Base-by-base conservation (phyloP, 2,329 filamentous ascomycete genomes). In the Knoxdaviesia capensis region DNA sequence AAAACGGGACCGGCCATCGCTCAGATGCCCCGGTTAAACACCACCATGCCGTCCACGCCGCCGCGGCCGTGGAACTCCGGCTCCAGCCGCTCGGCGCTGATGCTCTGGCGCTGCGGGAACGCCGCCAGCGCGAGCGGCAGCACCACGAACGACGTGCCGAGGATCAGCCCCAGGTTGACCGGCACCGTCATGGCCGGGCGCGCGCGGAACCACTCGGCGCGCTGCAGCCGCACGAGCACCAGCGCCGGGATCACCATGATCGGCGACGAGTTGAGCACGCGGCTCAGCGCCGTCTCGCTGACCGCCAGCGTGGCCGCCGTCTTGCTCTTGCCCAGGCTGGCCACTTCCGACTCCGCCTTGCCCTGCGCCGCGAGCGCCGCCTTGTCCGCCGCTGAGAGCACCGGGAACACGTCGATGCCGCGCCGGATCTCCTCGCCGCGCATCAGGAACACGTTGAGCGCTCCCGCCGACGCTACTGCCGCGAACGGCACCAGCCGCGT, bases 161-260 rank as follows among this genome's bases (percentile, higher is more conserved):
- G 67, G 51, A 98, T 93, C 50, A 98, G 60, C 1, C 75, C 85
- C 47, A 98, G 60, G 60, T 98, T 98, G 38, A 94, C 65, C 1
- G 87, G 85, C 44, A 81, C 64, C 7, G 84, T 80, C 28, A 62
- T 52, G 45, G 77, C 69, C 6, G 88, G 90, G 48, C 83, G 73
- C 47, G 68, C 66, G 62, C 77, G 76, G 51, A 96, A 61, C 85
- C 85, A 96, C 45, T 79, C 69, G 41, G 76, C 82, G 59, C 77
- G 72, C 68, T 98, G 87, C 51, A 98, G 65, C 50, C 77, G 70
- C 41, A 96, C 81, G 43, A 98, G 69, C 29, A 92, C 63, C 55
- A 98, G 65, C 28, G 90, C 85, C 36, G 90, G 90, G 38, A 98
- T 67, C 9, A 93, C 86, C 90, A 98, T 98, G 63, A 98, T 90